Base-by-base conservation (phyloP, 495 filamentous ascomycete genomes). In the Neurospora sp. region DNA sequence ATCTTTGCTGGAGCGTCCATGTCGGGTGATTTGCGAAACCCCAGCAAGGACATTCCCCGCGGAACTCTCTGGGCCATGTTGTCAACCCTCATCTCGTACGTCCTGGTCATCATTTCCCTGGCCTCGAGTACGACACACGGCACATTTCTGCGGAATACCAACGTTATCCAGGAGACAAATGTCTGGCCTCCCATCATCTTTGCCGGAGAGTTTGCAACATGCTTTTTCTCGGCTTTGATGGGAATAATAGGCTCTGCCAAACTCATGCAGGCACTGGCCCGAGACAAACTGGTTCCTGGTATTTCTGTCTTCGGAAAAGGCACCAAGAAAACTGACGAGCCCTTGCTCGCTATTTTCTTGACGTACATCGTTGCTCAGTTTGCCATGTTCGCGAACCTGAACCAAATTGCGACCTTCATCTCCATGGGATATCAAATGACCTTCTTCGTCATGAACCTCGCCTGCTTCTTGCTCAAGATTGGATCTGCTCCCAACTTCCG, bases 401-500 rank as follows among this genome's bases (percentile, higher is more conserved):
- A 97, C 81, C 90, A 92, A 71, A 96, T 97, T 72, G 93, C 93
- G 16, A 93, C 92, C 2, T 91, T 95, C 71, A 90, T 94, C 65
- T 94, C 93, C 6, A 97, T 95, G 92, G 91, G 92, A 17, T 97
- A 94, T 74, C 87, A 86, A 83, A 89, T 90, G 86, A 90, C 90
- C 5, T 92, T 91, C 78, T 85, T 91, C 37, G 89, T 91, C 68
- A 96, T 90, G 76, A 97, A 96, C 74, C 83, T 97, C 5, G 93
- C 93, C 22, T 96, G 93, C 77, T 96, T 96, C 76, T 83, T 96
- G 1, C 82, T 97, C 45, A 97, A 96, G 79, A 93, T 96, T 68
- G 90, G 93, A n/a, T 94, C 93, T n/a, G 93, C 93, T 2, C 93
- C 93, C 8, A 97, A 97, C 77, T 97, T 97, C 76, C 85, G 93